Conservation (phyloP, 257 asterid genomes). For the Solanum etuberosum region DNA sequence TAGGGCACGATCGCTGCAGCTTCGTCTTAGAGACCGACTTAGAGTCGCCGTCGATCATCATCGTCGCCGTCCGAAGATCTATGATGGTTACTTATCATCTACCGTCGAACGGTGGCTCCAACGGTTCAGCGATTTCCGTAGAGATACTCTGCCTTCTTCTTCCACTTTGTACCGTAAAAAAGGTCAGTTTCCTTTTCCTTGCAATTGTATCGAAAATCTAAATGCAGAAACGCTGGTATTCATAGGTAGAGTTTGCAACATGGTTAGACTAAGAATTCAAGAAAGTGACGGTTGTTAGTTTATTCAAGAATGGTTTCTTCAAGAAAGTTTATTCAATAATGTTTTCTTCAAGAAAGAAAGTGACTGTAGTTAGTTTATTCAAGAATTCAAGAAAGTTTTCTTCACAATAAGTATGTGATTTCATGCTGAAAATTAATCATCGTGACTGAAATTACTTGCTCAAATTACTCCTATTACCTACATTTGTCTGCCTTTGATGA, state of each 20-base stretch:
- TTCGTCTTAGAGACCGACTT: slow-evolving; percentile 58
- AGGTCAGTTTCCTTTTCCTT: slow-evolving; percentile 17
- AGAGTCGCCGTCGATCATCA: slow-evolving; percentile 70
- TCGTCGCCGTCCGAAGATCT: slow-evolving; percentile 31
- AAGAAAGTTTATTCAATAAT: not conserved
- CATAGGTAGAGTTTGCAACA: not conserved
- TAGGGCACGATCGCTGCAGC: slow-evolving; percentile 63
- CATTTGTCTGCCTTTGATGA: not conserved
- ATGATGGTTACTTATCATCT: slow-evolving; percentile 40
- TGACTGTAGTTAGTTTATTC: not conserved
- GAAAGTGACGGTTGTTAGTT: not conserved
- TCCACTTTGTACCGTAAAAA: slow-evolving; percentile 62
- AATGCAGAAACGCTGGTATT: not conserved
- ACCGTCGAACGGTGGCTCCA: slow-evolving; percentile 46
- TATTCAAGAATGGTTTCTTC: not conserved
- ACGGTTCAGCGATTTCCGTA: slow-evolving; percentile 65
- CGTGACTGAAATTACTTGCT: not conserved
- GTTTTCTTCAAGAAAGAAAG: not conserved
- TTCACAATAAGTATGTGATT: not conserved
- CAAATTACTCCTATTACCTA: not conserved
- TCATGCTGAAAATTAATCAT: not conserved
- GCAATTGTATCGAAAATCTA: not conserved
- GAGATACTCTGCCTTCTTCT: slow-evolving; percentile 54
- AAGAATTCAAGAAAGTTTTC: not conserved
- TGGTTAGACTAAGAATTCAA: not conserved